Percentiles rank a stretch among this genome's conserved stretches.
Evolutionary conservation across 2,329 filamentous ascomycete genomes (phyloP).

Genomic region (Ceratocystis alfenasii): DNA sequence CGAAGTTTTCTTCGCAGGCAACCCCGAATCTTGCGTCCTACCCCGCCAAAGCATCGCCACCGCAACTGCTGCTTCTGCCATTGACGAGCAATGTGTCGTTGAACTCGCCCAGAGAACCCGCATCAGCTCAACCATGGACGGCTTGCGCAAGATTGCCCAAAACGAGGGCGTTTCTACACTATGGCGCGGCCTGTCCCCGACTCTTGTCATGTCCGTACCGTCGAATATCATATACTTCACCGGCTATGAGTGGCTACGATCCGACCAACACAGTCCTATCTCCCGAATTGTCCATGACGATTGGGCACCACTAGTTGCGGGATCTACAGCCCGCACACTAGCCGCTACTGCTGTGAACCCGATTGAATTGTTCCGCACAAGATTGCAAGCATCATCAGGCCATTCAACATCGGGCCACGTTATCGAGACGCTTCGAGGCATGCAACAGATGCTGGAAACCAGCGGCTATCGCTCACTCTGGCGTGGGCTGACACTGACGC

Average conservation of each 20-base stretch:
- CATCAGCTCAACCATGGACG: slow-evolving; percentile 85
- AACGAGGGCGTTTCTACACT: slow-evolving; percentile 79
- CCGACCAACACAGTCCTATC: slow-evolving; percentile 60
- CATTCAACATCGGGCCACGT: slow-evolving; percentile 56
- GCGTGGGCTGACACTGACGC: slow-evolving; percentile 77
- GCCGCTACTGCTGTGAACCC: slow-evolving; percentile 77
- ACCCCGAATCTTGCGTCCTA: slow-evolving; percentile 69
- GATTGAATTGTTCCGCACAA: slow-evolving; percentile 85
- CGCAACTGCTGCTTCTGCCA: slow-evolving; percentile 33
- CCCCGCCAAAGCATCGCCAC: slow-evolving; percentile 38
- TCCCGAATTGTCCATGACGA: slow-evolving; percentile 49
- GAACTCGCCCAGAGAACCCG: slow-evolving; percentile 73
- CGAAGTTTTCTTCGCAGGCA: slow-evolving; percentile 94
- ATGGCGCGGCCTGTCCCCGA: slow-evolving; percentile 91
- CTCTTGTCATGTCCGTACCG: slow-evolving; percentile 83
- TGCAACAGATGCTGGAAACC: slow-evolving; percentile 64
- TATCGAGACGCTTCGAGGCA: slow-evolving; percentile 60
- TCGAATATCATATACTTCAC: slow-evolving; percentile 98
- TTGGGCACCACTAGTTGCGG: slow-evolving; percentile 69
- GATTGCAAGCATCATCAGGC: slow-evolving; percentile 67
- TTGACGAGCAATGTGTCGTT: slow-evolving; percentile 60
- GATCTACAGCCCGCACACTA: slow-evolving; percentile 62
- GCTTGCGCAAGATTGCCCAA: slow-evolving; percentile 82
- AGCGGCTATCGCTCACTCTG: slow-evolving; percentile 76
- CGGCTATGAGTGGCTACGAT: slow-evolving; percentile 89